These are phyloP conservation scores for Mortierella sp. DNA, from an alignment of 371 early-diverging fungal species.

Conservation along the genomic window DNA sequence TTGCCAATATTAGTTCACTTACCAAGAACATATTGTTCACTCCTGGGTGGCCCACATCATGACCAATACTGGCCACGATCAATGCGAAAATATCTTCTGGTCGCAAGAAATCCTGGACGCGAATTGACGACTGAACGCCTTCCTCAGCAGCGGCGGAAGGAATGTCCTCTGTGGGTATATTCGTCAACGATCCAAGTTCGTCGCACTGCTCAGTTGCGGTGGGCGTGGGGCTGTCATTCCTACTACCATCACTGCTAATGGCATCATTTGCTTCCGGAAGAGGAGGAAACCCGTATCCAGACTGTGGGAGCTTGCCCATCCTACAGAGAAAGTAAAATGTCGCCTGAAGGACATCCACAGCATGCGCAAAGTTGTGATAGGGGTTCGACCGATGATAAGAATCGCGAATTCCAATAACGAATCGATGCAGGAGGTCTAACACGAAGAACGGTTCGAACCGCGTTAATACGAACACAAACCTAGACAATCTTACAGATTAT, in stretches of 20 bases:
- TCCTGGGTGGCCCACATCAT: constrained; percentile 91
- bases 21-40: constrained; percentile 86
- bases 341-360: constrained; percentile 88
- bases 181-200: constrained; percentile 14
- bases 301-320: constrained; percentile 62
- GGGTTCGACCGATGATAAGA: constrained; percentile 81
- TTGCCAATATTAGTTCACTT: constrained; percentile 5
- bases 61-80: constrained; percentile 82
- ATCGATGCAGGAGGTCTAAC: constrained; percentile 66
- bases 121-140: constrained; percentile 28
- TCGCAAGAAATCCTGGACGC: constrained; percentile 65
- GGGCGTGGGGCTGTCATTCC: no score
- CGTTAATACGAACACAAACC: no score
- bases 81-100: constrained; percentile 79
- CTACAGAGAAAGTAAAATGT: constrained; percentile 76
- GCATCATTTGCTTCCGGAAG: constrained; percentile 6
- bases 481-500: no score
- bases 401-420: constrained; percentile 69
- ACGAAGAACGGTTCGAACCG: no score
- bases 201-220: not conserved
- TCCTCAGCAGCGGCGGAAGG: not conserved
- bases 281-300: constrained; percentile 37
- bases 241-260: not conserved
- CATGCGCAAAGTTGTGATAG: constrained; percentile 89
- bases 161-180: constrained; percentile 24